Evolutionary conservation across 495 filamentous ascomycete genomes (phyloP).

Genomic region (Penicillium desertorum): DNA sequence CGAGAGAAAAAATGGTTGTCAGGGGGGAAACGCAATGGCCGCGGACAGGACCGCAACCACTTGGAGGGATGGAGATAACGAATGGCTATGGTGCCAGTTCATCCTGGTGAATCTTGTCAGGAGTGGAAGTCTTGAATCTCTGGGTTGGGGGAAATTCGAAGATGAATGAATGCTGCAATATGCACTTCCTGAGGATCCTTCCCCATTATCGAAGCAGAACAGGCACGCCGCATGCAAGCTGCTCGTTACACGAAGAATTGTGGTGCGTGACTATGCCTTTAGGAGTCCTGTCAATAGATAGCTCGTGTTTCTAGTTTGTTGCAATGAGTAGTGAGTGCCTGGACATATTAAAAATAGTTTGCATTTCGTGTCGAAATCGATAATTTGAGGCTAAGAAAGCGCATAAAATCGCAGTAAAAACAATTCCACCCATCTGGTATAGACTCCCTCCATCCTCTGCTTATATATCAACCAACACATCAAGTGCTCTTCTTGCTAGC

Average conservation of each 20-base stretch:
- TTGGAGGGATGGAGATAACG: neutral
- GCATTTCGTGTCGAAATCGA: slow-evolving; percentile 3
- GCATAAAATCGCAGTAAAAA: neutral
- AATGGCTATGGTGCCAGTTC: slow-evolving; percentile 16
- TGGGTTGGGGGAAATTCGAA: slow-evolving; percentile 1
- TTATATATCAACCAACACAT: slow-evolving; percentile 15
- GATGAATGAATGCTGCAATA: neutral
- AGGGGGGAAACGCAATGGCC: neutral
- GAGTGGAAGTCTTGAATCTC: slow-evolving; percentile 9
- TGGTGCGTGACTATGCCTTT: neutral
- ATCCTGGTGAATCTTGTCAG: slow-evolving; percentile 11
- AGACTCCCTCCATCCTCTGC: neutral
- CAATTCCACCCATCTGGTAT: slow-evolving; percentile 4
- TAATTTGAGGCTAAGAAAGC: neutral
- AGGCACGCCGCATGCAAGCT: slow-evolving; percentile 3
- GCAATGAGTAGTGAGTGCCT: neutral
- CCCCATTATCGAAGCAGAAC: slow-evolving; percentile 1
- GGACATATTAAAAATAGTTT: neutral
- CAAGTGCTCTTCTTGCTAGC: slow-evolving; percentile 29
- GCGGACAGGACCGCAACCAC: neutral
- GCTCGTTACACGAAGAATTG: slow-evolving; percentile 4
- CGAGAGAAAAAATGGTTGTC: neutral
- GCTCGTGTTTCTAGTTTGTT: neutral
- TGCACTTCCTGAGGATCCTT: neutral
- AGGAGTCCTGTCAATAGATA: neutral